Conservation (phyloP, 2,329 filamentous ascomycete genomes). For the Botrytis cinerea region DNA sequence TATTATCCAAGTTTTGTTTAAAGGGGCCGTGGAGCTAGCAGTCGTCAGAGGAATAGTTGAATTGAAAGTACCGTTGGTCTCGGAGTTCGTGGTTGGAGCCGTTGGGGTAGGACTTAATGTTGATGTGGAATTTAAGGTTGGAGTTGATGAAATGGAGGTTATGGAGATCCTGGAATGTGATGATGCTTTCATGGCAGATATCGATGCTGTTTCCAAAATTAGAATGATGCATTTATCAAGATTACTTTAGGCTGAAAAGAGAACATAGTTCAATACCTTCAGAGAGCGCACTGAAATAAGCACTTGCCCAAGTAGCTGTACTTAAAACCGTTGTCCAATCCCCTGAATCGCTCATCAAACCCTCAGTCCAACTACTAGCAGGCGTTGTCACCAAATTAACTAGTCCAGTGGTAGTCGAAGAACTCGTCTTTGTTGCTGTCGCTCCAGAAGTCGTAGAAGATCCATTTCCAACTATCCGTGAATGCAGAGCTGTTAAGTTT, state of each 20-base stretch:
- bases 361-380: slow-evolving; percentile 9
- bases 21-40: slow-evolving; percentile 13
- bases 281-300: slow-evolving; percentile 23
- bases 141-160: not conserved
- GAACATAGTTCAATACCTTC: slow-evolving; percentile 6
- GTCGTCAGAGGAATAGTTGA: slow-evolving; percentile 6
- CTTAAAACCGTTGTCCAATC: slow-evolving; percentile 23
- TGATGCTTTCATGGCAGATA: slow-evolving; percentile 7
- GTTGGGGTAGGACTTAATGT: not conserved
- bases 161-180: not conserved
- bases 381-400: not conserved
- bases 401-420: not conserved
- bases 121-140: not conserved
- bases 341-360: slow-evolving; percentile 1
- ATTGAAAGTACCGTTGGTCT: not conserved
- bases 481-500: slow-evolving; percentile 27
- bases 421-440: not conserved
- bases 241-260: not conserved
- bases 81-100: not conserved
- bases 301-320: slow-evolving; percentile 25
- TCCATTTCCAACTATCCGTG: not conserved
- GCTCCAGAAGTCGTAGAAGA: not conserved
- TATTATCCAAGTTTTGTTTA: slow-evolving; percentile 35
- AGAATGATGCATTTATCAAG: not conserved
- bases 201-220: slow-evolving; percentile 1